Evolutionary conservation across 2,329 filamentous ascomycete genomes (phyloP), one percentile per base, ranked within the genome.

Genomic region (Didymella lethalis): DNA sequence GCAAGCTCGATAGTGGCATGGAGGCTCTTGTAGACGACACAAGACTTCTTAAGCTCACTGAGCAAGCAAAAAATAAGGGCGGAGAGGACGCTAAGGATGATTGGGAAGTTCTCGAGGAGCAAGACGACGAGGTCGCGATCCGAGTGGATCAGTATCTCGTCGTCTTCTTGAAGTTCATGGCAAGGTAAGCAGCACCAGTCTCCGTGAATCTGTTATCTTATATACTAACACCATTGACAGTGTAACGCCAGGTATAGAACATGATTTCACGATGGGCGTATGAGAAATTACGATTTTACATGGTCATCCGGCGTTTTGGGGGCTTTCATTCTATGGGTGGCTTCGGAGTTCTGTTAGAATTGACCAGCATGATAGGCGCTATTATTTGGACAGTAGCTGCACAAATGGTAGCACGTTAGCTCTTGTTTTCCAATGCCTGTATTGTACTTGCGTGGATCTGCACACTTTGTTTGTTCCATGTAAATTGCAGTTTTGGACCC

Each of bases 251-350:
- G 93, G 93, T 47, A 98, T 99, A 77, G 94, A 98, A 80, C 92
- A 97, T 77, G 94, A 98, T 76, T 97, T 96, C 77, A 98, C 94
- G 0, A 97, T 97, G 93, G 91, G 92, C 6, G 89, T 97, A 38
- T 97, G 83, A 83, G 54, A 41, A 25, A 25, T 29, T 28, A 23
- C 31, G 3, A 4, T 32, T n/a, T 36, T 16, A 36, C 11, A 7
- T 36, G 16, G 16, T 36, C 16, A 36, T 36, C 11, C 16, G 32
- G 34, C 43, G 34, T 48, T 36, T 26, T 32, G 34, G 41, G 7
- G 3, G 23, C 4, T 31, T 36, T 23, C 34, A 25, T 20, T 48
- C 36, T 16, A 4, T 32, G 23, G n/a, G 43, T 28, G 7, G 36
- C 51, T 43, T 18, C 45, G 36, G 29, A 40, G 44, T 57, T 29